Conservation (phyloP, 495 filamentous ascomycete genomes). For the Viridothelium virens region DNA sequence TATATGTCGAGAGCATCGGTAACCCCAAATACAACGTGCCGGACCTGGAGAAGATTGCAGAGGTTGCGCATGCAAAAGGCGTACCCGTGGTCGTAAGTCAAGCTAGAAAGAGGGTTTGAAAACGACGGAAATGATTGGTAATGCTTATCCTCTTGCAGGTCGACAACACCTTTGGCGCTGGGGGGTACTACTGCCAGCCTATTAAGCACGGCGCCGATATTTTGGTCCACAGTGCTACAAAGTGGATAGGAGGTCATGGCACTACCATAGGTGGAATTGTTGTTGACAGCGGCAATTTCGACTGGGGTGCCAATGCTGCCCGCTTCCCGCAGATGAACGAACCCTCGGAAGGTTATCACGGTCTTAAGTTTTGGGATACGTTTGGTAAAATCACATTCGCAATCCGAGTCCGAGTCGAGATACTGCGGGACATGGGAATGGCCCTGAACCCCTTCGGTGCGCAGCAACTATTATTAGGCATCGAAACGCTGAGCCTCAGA, state of each 20-base stretch:
- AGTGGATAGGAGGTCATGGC: conserved; percentile 98
- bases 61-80: conserved; percentile 35
- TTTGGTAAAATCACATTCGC: conserved; percentile 81
- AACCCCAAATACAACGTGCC: conserved; percentile 90
- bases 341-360: conserved; percentile 89
- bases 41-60: conserved; percentile 36
- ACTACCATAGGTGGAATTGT: conserved; percentile 91
- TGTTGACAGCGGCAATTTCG: conserved; percentile 88
- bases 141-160: conserved; percentile 42
- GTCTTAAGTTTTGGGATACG: conserved; percentile 94
- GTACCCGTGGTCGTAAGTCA: conserved; percentile 63
- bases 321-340: conserved; percentile 93
- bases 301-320: conserved; percentile 83
- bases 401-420: conserved; percentile 75
- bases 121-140: background rate
- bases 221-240: conserved; percentile 90
- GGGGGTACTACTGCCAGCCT: conserved; percentile 82
- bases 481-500: conserved; percentile 84
- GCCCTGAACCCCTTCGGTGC: conserved; percentile 87
- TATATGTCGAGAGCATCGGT: conserved; percentile 92
- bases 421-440: conserved; percentile 79
- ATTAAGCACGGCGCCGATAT: conserved; percentile 89
- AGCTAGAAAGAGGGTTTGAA: background rate
- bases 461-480: conserved; percentile 83
- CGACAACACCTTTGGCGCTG: conserved; percentile 97